Evolutionary conservation across 2,329 filamentous ascomycete species (phyloP), one percentile per base, ranked within the genome.

Genomic region (Byssothecium circinans): DNA sequence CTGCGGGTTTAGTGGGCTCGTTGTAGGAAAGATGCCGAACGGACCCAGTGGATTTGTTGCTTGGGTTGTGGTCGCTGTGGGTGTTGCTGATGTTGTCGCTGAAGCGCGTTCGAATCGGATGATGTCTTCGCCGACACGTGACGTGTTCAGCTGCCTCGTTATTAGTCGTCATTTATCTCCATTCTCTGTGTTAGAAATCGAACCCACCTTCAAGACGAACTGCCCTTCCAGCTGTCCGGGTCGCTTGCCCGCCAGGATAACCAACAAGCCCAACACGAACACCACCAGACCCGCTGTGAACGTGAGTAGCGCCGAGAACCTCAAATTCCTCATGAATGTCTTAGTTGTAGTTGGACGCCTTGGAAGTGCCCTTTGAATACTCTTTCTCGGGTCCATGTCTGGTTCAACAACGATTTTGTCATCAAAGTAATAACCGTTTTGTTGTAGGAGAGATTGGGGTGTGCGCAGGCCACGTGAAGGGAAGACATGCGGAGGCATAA

Each of bases 201-300:
- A n/a, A 50, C 59, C 12, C 54, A 64, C 60, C 33, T 56, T 39
- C 8, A 62, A 20, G 27, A 62, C 35, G 42, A 56, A 64, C 30
- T 57, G 45, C 2, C 47, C 44, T 19, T 57, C 52, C 17, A 61
- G 53, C 0, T 33, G 47, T 2, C 48, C 45, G 1, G 43, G 40
- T 11, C 50, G 41, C 19, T 41, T 50, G 11, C 56, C 62, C 12
- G 53, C 57, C 19, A 64, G 15, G 19, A 58, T 23, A 23, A 64
- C 46, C 12, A 61, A 41, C 8, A 65, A 15, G 14, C 43, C 50
- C 5, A 64, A 45, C 3, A 54, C 43, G 35, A 62, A 61, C 15
- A 45, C 41, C 1, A 50, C 46, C 4, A 55, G 42, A 17, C 52
- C 49, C 15, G 57, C 42, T 20, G 47, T 18, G 6, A 60, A 44